Evolutionary conservation across 129 eudicot genomes (phyloP), one percentile per base, ranked within the genome.

Genomic region (Pulicaria dysenterica): DNA sequence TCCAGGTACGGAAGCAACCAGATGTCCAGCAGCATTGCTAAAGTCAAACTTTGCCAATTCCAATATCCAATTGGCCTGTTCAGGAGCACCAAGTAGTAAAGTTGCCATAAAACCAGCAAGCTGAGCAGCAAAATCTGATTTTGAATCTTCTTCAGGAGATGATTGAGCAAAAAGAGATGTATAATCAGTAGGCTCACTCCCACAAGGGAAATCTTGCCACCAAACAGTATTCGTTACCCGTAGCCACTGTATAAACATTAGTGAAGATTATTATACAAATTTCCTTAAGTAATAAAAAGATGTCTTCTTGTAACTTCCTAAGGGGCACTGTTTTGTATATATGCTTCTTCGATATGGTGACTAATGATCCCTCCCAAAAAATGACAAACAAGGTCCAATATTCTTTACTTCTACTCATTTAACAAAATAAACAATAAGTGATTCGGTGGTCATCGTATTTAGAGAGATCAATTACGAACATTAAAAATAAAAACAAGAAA

Each of bases 1-100:
- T 53, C 98, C 98, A 46, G 98, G 98, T 48, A 92, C 88, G 56
- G 98, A 92, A 75, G 98, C 85, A 85, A 92, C 84, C 56, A 92
- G 83, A 78, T 85, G 79, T 40, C 88, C 96, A 81, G 77, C 78
- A 56, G 96, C 96, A 58, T 81, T 85, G 43, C 71, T 67, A 67
- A 92, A 92, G 83, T 87, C 86, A 81, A 81, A 92, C 74, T 89
- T 92, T 19, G 86, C 37, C 86, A 92, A 73, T 83, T 89, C 96
- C 69, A 74, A 8, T 58, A 89, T 80, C 98, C 96, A 92, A 50
- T 89, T 75, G 24, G 81, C 84, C 81, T 89, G 94, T 64, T 81
- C 82, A 9, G 96, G 94, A 17, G 87, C 91, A 82, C 88, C 95
- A 49, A 84, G 83, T 58, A 92, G 51, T 64, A 92, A 79, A 69